Evolutionary conservation across 192 early-diverging fungal genomes (phyloP).

Genomic region (Blastocladiella britannica): DNA sequence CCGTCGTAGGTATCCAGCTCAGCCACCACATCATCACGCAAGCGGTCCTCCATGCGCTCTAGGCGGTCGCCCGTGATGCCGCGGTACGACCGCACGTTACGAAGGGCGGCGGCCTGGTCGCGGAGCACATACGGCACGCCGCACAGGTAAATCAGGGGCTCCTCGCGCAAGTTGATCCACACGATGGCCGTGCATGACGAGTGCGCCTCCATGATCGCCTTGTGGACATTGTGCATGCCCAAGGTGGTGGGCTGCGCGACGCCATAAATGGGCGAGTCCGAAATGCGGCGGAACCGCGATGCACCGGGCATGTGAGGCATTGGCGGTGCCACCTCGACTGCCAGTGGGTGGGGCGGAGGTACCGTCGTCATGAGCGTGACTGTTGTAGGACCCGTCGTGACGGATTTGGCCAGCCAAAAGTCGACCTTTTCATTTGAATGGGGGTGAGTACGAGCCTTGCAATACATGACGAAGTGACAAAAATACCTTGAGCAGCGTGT

Average conservation of each 20-base stretch:
- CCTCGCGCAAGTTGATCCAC: constrained; percentile 49
- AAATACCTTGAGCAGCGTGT: constrained; percentile 1
- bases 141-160: constrained; percentile 44
- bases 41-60: constrained; percentile 26
- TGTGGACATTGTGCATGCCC: constrained; percentile 25
- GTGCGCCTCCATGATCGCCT: constrained; percentile 5
- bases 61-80: constrained; percentile 29
- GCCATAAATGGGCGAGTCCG: constrained; percentile 19
- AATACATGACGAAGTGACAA: too few relatives aligned
- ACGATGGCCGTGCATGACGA: constrained; percentile 11
- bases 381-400: too few relatives aligned
- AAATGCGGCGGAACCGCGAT: constrained; percentile 27
- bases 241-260: constrained; percentile 39
- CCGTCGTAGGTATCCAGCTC: constrained; percentile 26
- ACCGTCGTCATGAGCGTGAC: too few relatives aligned
- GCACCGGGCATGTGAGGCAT: constrained; percentile 33
- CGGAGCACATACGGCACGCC: constrained; percentile 41
- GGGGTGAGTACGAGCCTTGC: too few relatives aligned
- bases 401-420: too few relatives aligned
- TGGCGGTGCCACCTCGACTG: too few relatives aligned
- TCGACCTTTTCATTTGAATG: too few relatives aligned
- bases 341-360: too few relatives aligned
- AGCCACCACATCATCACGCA: constrained; percentile 29
- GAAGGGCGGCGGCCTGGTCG: constrained; percentile 29
- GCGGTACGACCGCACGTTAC: constrained; percentile 35